Evolutionary conservation across 2,329 filamentous ascomycete genomes (phyloP).

Genomic region (Fusarium ambrosium): DNA sequence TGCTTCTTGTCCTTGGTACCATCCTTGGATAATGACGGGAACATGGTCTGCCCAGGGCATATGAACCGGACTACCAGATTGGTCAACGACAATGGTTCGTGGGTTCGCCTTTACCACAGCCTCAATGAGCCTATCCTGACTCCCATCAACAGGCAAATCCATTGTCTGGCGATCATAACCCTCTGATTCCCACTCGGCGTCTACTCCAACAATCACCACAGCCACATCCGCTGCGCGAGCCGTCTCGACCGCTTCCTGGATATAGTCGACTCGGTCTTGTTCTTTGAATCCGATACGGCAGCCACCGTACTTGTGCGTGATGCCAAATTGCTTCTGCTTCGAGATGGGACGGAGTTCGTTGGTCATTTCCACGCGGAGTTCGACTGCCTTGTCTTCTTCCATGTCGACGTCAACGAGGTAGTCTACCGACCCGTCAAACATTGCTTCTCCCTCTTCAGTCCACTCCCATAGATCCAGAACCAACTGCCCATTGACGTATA

Average conservation of each 20-base stretch:
- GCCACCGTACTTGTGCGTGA: constrained; percentile 76
- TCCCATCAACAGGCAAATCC: constrained; percentile 72
- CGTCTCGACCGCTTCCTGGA: constrained; percentile 74
- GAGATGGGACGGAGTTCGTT: constrained; percentile 73
- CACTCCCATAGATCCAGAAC: constrained; percentile 77
- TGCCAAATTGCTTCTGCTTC: constrained; percentile 69
- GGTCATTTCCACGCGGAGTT: constrained; percentile 66
- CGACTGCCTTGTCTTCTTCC: constrained; percentile 69
- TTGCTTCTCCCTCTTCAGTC: constrained; percentile 77
- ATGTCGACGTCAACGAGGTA: constrained; percentile 72
- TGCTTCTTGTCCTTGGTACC: constrained; percentile 72
- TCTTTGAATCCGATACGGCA: constrained; percentile 80
- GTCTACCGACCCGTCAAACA: constrained; percentile 78
- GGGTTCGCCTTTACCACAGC: constrained; percentile 74
- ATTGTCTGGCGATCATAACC: constrained; percentile 81
- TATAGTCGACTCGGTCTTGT: constrained; percentile 70
- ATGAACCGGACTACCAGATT: constrained; percentile 58
- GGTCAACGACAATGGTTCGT: constrained; percentile 75
- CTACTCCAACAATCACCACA: constrained; percentile 76
- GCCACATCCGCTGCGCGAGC: constrained; percentile 76
- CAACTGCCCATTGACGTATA: constrained; percentile 71
- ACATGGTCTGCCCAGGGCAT: constrained; percentile 77
- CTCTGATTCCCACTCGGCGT: constrained; percentile 82
- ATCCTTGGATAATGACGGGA: constrained; percentile 73
- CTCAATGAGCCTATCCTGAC: constrained; percentile 71